Conservation (phyloP, 495 filamentous ascomycete species). For the Tuber borchii region DNA sequence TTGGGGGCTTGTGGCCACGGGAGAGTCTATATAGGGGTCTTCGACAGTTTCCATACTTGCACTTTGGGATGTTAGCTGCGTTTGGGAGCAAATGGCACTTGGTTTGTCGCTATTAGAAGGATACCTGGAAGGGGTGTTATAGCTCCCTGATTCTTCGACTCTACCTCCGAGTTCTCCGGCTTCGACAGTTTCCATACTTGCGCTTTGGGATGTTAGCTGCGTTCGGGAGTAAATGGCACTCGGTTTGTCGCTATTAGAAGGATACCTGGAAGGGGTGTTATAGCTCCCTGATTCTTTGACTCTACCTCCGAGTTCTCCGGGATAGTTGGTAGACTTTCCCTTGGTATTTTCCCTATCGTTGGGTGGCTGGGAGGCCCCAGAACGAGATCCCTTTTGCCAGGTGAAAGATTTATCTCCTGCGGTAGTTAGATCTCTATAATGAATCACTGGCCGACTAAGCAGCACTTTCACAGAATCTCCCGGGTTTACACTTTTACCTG, state of each 20-base stretch:
- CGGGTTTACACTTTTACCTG: background rate
- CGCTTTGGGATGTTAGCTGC: background rate
- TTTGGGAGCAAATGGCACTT: background rate
- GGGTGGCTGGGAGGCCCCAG: background rate
- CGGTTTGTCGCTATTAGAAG: background rate
- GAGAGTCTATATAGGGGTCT: background rate
- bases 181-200: background rate
- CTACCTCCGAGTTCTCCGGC: background rate
- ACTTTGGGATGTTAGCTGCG: background rate
- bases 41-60: background rate
- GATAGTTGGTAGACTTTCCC: background rate
- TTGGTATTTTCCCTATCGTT: background rate
- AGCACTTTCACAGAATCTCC: background rate
- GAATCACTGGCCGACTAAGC: background rate
- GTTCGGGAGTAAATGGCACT: background rate
- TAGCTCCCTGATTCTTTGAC: background rate
- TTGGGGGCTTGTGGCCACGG: background rate
- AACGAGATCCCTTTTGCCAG: background rate
- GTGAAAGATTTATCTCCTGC: background rate
- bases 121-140: background rate
- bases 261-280: background rate
- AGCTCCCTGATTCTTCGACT: background rate
- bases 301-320: background rate
- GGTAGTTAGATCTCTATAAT: background rate
- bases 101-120: background rate